Evolutionary conservation across 352 stramenopile species (phyloP).

Genomic region (Phytophthora citrophthora): DNA sequence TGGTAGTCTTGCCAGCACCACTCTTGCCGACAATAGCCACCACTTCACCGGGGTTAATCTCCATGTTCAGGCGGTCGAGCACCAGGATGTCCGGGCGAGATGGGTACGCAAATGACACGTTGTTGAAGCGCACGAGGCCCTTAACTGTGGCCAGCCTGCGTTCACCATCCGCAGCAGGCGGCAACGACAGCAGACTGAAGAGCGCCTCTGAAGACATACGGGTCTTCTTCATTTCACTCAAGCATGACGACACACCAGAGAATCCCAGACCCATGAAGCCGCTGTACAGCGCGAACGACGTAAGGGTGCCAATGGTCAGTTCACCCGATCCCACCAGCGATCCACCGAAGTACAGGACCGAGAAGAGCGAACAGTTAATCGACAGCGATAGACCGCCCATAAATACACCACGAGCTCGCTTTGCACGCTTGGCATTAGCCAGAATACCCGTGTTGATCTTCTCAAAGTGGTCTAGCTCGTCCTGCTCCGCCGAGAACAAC

Average conservation of each 20-base stretch:
- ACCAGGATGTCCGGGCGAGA: conserved; percentile 77
- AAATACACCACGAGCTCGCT: conserved; percentile 88
- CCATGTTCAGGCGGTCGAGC: conserved; percentile 64
- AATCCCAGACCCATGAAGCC: conserved; percentile 92
- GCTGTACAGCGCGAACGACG: conserved; percentile 92
- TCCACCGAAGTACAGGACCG: conserved; percentile 91
- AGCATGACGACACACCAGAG: conserved; percentile 85
- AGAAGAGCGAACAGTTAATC: conserved; percentile 91
- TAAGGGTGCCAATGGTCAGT: conserved; percentile 91
- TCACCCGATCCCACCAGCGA: conserved; percentile 85
- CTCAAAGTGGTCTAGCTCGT: conserved; percentile 70
- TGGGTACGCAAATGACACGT: conserved; percentile 87
- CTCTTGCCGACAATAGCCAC: conserved; percentile 89
- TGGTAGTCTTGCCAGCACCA: conserved; percentile 85
- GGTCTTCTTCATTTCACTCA: conserved; percentile 79
- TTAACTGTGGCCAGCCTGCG: conserved; percentile 54
- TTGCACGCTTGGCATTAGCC: conserved; percentile 69
- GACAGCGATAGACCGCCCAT: conserved; percentile 90
- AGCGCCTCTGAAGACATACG: conserved; percentile 78
- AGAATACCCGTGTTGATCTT: conserved; percentile 74
- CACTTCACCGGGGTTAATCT: conserved; percentile 81
- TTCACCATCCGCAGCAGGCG: conserved; percentile 45
- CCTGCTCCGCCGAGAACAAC: conserved; percentile 82
- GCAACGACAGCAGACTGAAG: conserved; percentile 68
- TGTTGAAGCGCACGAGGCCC: conserved; percentile 76